Base-by-base conservation (phyloP, 352 stramenopile genomes). In the Phytophthora ramorum region DNA sequence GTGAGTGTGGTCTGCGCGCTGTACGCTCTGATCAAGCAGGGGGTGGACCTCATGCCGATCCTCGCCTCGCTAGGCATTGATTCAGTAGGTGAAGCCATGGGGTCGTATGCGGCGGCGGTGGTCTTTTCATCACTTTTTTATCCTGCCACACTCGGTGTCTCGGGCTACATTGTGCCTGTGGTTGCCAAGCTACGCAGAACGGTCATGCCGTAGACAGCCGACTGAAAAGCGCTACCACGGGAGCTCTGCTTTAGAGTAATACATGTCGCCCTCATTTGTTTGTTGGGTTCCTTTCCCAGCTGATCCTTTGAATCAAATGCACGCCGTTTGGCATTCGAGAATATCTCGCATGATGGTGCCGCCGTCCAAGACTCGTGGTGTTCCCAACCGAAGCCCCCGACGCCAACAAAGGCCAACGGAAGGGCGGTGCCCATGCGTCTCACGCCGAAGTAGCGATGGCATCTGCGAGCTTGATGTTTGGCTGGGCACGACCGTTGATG, bases 91-190 rank as follows among this genome's bases (percentile, higher is more conserved):
- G 76, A 85, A n/a, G 76, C 86, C 3, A 60, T 94, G 12, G 85
- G 87, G 10, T 83, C 77, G n/a, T 96, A 91, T 60, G 87, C 87
- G 2, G 87, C 86, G 0, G 81, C 86, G 4, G 87, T 96, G 20
- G 83, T 94, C 1, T 89, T 96, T 37, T 87, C 81, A 3, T 93
- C 84, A 0, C 78, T 80, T 0, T 82, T 96, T 20, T 96, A 96
- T 54, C 87, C 87, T 0, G 79, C 89, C n/a, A 94, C 87, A 13
- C 78, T 96, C 9, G 84, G 85, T 3, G 71, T 88, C 54, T 83
- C 84, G 9, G 87, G 84, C 7, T 96, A 96, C 62, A 41, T 91
- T 17, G 87, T 91, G 5, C 87, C 87, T 14, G 44, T 82, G 28
- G 78, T 94, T 16, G 86, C 86, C 46, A 93, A 89, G 58, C 58